These are phyloP conservation scores for Haplosporangium gracile DNA, from an alignment of 192 early-diverging fungal species.

Conservation along the genomic window DNA sequence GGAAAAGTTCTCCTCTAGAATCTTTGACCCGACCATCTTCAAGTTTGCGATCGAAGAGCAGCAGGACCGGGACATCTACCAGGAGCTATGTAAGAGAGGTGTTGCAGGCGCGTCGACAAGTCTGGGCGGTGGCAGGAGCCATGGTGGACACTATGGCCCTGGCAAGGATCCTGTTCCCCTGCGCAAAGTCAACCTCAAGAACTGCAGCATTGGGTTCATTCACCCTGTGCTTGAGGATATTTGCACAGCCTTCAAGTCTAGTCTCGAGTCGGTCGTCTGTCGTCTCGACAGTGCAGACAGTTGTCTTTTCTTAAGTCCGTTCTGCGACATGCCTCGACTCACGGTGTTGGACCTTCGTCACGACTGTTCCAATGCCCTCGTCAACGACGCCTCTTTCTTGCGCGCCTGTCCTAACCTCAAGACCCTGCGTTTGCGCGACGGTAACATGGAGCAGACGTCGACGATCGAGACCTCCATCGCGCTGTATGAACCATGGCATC, in stretches of 20 bases:
- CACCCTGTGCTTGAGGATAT: constrained; percentile 33
- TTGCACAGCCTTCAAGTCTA: constrained; percentile 12
- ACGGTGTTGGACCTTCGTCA: constrained; percentile 15
- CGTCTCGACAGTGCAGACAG: not conserved
- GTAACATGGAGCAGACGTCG: not conserved
- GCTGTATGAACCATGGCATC: constrained; percentile 19
- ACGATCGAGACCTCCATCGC: not conserved
- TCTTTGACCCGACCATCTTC: not conserved
- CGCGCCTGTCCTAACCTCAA: constrained; percentile 10
- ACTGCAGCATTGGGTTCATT: not conserved
- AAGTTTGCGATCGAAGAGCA: constrained; percentile 30
- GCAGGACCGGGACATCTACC: constrained; percentile 10
- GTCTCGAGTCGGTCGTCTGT: constrained; percentile 12
- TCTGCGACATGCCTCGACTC: constrained; percentile 12
- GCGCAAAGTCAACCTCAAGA: constrained; percentile 3
- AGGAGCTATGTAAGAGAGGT: not conserved
- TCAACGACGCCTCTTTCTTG: constrained; percentile 19
- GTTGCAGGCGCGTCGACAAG: not conserved
- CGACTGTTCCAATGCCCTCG: not conserved
- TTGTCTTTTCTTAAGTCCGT: not conserved
- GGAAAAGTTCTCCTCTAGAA: constrained; percentile 14
- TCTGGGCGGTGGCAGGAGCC: constrained; percentile 6
- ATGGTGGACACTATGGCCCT: constrained; percentile 20
- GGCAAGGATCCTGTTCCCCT: constrained; percentile 18
- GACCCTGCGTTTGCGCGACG: constrained; percentile 11